These are phyloP conservation scores for Myriosclerotinia scirpicola DNA, from an alignment of 2,329 filamentous ascomycete species.

Conservation along the genomic window DNA sequence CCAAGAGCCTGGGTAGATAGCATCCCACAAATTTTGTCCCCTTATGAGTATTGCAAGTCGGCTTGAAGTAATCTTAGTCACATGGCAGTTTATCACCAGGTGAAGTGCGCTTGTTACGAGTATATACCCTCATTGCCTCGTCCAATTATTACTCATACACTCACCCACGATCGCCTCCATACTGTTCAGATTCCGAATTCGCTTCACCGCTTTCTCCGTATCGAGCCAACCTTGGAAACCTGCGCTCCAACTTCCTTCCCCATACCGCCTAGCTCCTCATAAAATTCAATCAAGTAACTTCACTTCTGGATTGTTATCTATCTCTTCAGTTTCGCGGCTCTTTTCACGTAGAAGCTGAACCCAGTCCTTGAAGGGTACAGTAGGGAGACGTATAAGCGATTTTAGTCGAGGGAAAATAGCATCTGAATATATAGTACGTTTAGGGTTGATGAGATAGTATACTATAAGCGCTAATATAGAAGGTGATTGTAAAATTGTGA, in stretches of 20 bases:
- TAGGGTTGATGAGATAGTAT: conserved; percentile 11
- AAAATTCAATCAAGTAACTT: conserved; percentile 10
- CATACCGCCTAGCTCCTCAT: conserved; percentile 1
- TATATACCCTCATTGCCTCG: too few species aligned
- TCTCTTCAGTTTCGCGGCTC: background rate
- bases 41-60: too few species aligned
- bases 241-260: background rate
- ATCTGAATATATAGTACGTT: conserved; percentile 5
- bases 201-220: background rate
- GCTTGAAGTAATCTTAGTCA: too few species aligned
- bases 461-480: background rate
- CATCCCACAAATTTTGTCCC: too few species aligned
- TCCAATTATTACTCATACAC: too few species aligned
- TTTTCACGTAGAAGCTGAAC: background rate
- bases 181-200: too few species aligned
- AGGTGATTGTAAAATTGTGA: background rate
- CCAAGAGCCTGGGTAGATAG: too few species aligned
- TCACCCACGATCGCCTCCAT: too few species aligned
- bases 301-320: background rate
- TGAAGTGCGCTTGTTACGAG: too few species aligned
- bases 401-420: background rate
- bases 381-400: background rate
- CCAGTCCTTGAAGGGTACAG: background rate
- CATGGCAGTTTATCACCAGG: too few species aligned
- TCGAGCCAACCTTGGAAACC: background rate